Conservation (phyloP, 2,329 filamentous ascomycete genomes). For the Claviceps humidiphila region DNA sequence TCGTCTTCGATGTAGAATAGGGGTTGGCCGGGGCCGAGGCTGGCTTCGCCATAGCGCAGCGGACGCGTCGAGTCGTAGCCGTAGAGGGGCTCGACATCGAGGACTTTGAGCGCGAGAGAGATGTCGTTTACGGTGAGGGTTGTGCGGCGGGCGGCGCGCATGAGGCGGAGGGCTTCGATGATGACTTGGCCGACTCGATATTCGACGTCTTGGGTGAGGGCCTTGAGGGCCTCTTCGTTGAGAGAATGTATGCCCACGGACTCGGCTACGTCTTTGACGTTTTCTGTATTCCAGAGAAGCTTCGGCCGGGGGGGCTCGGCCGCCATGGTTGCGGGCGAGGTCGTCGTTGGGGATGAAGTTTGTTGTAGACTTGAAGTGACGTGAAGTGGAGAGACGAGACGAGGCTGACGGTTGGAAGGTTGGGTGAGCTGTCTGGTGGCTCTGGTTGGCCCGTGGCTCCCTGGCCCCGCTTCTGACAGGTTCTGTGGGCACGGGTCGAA, state of each 20-base stretch:
- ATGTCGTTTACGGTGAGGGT: conserved; percentile 82
- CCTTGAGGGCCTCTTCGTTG: conserved; percentile 73
- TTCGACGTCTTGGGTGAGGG: conserved; percentile 86
- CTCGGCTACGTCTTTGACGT: conserved; percentile 89
- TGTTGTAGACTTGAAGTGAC: background rate
- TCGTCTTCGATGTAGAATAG: conserved; percentile 97
- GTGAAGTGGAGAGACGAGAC: background rate
- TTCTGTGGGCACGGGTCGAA: too few species aligned
- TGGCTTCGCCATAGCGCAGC: conserved; percentile 84
- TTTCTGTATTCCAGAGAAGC: conserved; percentile 88
- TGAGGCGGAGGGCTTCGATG: conserved; percentile 87
- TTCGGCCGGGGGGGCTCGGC: conserved; percentile 32
- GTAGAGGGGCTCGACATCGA: conserved; percentile 91
- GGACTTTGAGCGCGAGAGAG: conserved; percentile 66
- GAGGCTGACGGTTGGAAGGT: background rate
- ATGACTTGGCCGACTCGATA: conserved; percentile 89
- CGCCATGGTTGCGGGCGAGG: conserved; percentile 17
- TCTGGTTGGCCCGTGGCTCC: too few species aligned
- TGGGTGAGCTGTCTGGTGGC: background rate
- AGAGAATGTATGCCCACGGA: conserved; percentile 78
- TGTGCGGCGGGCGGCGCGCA: conserved; percentile 81
- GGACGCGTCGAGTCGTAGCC: conserved; percentile 90
- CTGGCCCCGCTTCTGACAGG: too few species aligned
- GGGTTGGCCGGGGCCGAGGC: conserved; percentile 82
- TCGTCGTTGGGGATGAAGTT: background rate